Percentiles rank a stretch among this genome's conserved stretches.
phyloP scores from a whole-genome alignment of 169 alveolate genomes.

The Cardiosporidium cionae region DNA sequence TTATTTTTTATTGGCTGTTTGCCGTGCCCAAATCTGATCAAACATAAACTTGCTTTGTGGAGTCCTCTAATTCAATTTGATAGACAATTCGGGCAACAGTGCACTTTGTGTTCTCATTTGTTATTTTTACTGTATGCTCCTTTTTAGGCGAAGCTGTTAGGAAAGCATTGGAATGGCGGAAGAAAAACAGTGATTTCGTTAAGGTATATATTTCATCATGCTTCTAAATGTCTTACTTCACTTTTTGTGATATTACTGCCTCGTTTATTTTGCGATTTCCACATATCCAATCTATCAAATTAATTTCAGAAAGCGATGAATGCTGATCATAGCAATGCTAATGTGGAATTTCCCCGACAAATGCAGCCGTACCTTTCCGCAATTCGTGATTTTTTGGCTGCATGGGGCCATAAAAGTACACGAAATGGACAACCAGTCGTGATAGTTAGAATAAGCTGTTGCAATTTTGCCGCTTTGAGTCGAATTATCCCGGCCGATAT shows the following conservation, averaged over 20 bases:
- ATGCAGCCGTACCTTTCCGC: not conserved
- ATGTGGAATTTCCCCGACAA: not conserved
- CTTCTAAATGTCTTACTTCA: no score
- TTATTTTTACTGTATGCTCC: not conserved
- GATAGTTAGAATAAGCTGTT: not conserved
- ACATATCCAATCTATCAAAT: not conserved
- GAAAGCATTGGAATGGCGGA: not conserved
- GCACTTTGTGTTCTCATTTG: not conserved
- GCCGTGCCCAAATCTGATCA: no score
- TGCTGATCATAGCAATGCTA: not conserved
- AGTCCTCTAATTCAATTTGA: no score
- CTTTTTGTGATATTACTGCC: not conserved
- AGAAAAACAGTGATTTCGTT: not conserved
- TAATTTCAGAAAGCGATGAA: not conserved
- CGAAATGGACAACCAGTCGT: not conserved
- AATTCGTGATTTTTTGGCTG: not conserved
- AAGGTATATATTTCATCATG: no score
- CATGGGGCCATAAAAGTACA: not conserved
- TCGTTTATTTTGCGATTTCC: not conserved
- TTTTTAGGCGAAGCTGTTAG: not conserved
- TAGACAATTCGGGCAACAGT: not conserved
- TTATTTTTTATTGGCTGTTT: no score
- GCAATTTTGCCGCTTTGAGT: not conserved
- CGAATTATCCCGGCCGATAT: not conserved
- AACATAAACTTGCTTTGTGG: no score